Base-by-base conservation (phyloP, 805 yeast species). In the Metschnikowia lachancei region DNA sequence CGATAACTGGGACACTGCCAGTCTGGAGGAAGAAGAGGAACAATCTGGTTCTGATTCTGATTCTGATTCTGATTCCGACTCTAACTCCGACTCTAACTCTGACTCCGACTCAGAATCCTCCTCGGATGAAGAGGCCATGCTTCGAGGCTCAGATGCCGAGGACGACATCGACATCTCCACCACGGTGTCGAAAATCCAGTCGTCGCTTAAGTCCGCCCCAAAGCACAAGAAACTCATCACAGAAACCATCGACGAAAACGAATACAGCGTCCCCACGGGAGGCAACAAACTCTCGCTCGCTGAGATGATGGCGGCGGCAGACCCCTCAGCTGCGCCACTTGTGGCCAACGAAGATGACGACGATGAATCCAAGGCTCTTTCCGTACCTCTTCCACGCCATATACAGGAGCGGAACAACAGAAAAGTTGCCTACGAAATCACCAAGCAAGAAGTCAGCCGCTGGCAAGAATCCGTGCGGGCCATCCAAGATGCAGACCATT, bases 391-490 rank as follows among this genome's bases (percentile, higher is more conserved):
- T 45, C 96, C 97, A 1, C 80, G 81, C 57, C 80, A 95, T 54
- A 82, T 92, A 45, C 95, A 90, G 65, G 80, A 87, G 56, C 81
- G 94, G 61, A 78, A 85, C 54, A 96, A 91, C 56, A 78, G 98
- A 61, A 77, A 75, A 47, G 97, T 92, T 2, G 98, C 99, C 0
- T 91, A 87, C 63, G 95, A 87, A 47, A 78, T 94, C 29, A 82
- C 97, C 37, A 89, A 84, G 55, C 85, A 84, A 36, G 96, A 94
- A 61, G 87, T 92, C 5, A 76, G 81, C 49, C 86, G 85, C 65
- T 94, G 99, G 98, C 79, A 82, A 45, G 96, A 90, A 41, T 79
- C 84, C 0, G 88, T 94, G 19, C 81, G 81, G 51, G 77, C 79
- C 46, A 86, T 87, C 57, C 80, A 96, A 56, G 80, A 82, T 50